A percentile compares a stretch with the other conserved stretches of the same genome.
Conservation (phyloP, 2,329 filamentous ascomycete species). For the Balansia obtecta region DNA sequence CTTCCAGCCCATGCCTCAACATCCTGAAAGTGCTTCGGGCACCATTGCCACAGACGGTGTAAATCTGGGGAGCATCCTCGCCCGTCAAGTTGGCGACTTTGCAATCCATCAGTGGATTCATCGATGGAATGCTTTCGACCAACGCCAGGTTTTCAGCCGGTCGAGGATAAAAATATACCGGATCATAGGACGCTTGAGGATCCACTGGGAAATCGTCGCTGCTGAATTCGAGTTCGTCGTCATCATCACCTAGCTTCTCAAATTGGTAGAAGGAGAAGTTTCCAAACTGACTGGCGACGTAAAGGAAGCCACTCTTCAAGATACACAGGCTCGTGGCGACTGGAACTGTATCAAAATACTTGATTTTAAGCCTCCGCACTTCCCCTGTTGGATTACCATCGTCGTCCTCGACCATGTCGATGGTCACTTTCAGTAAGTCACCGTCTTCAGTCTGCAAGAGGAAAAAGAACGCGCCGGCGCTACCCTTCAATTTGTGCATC, state of each 20-base stretch:
- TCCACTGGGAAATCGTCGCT: constrained; percentile 77
- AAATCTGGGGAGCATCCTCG: constrained; percentile 94
- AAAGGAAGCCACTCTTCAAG: constrained; percentile 89
- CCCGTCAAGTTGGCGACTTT: constrained; percentile 83
- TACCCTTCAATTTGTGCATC: constrained; percentile 90
- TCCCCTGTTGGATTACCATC: constrained; percentile 68
- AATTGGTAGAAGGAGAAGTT: constrained; percentile 96
- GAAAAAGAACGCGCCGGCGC: constrained; percentile 85
- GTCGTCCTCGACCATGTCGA: constrained; percentile 79
- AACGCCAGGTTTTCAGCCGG: constrained; percentile 70
- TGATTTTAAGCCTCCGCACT: constrained; percentile 76
- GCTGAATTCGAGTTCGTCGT: constrained; percentile 74
- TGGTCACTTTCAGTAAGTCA: constrained; percentile 93
- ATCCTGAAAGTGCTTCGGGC: constrained; percentile 84
- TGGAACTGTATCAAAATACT: constrained; percentile 95
- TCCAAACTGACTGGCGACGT: constrained; percentile 81
- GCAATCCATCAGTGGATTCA: constrained; percentile 86
- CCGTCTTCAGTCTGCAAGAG: constrained; percentile 92
- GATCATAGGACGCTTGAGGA: constrained; percentile 55
- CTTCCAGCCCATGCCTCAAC: constrained; percentile 83
- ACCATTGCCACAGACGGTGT: constrained; percentile 79
- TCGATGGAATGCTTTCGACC: constrained; percentile 72
- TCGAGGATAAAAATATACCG: constrained; percentile 76
- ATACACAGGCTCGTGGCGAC: constrained; percentile 81
- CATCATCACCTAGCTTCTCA: constrained; percentile 90